phyloP scores from a whole-genome alignment of 75 land plant species.

The Picea glauca region DNA sequence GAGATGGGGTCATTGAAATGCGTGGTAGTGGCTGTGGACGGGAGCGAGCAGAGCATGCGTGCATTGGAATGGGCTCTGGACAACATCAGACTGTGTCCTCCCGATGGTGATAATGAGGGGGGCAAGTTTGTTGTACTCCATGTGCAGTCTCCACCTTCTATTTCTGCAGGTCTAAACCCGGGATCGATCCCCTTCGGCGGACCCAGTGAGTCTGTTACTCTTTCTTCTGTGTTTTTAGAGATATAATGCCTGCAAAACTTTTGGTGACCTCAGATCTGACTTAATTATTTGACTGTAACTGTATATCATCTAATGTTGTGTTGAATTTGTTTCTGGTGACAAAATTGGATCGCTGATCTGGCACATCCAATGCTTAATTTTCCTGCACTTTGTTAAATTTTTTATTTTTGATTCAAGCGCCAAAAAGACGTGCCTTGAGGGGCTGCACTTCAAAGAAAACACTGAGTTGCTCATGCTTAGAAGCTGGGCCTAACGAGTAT shows the following conservation, averaged over 20 bases:
- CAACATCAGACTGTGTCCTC: constrained; percentile 34
- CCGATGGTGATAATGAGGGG: constrained; percentile 6
- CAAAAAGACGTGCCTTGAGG: too few relatives aligned
- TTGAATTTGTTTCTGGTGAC: too few relatives aligned
- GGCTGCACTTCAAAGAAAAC: too few relatives aligned
- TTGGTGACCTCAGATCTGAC: too few relatives aligned
- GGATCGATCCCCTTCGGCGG: constrained; percentile 67
- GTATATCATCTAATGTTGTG: too few relatives aligned
- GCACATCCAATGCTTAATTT: too few relatives aligned
- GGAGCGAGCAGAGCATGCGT: constrained; percentile 70
- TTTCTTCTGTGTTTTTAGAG: background rate
- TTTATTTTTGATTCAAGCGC: too few relatives aligned
- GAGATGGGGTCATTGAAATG: constrained; percentile 29
- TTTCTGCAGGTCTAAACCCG: constrained; percentile 53
- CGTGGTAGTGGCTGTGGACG: constrained; percentile 71
- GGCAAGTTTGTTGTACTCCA: constrained; percentile 48
- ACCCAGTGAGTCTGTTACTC: constrained; percentile 29
- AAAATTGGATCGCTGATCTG: too few relatives aligned
- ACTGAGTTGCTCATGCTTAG: too few relatives aligned
- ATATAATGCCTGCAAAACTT: background rate
- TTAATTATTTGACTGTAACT: too few relatives aligned
- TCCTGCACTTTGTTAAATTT: too few relatives aligned
- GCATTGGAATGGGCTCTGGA: constrained; percentile 64
- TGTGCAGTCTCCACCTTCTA: constrained; percentile 58
- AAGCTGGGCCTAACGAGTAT: too few relatives aligned